Conservation (phyloP, 805 yeast species). For the Myxozyma neotropica region DNA sequence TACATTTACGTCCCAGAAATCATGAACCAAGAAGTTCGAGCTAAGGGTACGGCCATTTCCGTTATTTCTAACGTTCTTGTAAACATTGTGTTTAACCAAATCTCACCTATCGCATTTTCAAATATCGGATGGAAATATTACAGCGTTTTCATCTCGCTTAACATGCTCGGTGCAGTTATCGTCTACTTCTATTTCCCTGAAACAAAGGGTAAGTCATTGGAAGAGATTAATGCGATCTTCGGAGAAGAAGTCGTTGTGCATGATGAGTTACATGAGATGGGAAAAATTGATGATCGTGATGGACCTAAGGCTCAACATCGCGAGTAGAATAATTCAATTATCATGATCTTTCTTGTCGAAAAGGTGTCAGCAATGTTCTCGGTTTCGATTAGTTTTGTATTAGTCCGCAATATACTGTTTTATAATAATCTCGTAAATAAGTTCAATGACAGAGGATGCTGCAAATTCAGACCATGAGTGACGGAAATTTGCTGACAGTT, state of each 20-base stretch:
- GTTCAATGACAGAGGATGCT: too few species aligned
- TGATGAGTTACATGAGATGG: not conserved
- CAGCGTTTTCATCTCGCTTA: conserved; percentile 57
- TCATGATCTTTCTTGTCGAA: too few species aligned
- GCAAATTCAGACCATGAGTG: too few species aligned
- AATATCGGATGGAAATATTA: conserved; percentile 40
- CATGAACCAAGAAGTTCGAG: conserved; percentile 56
- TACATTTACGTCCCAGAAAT: conserved; percentile 53
- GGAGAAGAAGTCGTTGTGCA: not conserved
- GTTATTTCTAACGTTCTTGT: conserved; percentile 52
- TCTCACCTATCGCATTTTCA: conserved; percentile 27
- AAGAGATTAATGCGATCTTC: conserved; percentile 45
- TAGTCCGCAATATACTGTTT: too few species aligned
- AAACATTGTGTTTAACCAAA: conserved; percentile 23
- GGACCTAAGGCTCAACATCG: conserved; percentile 1
- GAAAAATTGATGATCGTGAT: not conserved
- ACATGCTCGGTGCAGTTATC: conserved; percentile 44
- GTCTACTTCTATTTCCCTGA: conserved; percentile 47
- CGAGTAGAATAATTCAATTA: too few species aligned
- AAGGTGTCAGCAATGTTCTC: too few species aligned
- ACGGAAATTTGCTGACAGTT: too few species aligned
- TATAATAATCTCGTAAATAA: too few species aligned
- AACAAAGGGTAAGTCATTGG: conserved; percentile 49
- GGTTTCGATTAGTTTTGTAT: too few species aligned
- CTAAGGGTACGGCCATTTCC: conserved; percentile 55